Conservation (phyloP, 768 basidiomycete genomes). For the Boletus huronensis region DNA sequence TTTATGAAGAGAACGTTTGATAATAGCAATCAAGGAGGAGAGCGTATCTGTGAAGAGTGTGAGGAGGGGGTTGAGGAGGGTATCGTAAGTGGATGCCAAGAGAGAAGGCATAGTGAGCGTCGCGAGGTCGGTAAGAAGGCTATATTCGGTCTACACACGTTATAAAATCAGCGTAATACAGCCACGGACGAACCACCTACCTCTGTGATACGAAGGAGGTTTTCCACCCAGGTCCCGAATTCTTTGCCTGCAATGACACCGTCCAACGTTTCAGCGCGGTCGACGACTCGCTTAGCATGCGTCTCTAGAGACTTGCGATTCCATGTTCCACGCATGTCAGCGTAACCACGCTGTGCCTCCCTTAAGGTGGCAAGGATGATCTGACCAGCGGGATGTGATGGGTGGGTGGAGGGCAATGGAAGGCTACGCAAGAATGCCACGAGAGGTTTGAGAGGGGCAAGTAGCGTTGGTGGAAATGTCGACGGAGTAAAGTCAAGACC, state of each 20-base stretch:
- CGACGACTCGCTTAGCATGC: conserved; percentile 65
- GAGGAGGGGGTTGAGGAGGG: conserved; percentile 63
- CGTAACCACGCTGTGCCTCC: conserved; percentile 80
- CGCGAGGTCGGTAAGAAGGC: conserved; percentile 57
- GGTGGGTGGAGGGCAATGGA: conserved; percentile 75
- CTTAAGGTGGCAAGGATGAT: conserved; percentile 61
- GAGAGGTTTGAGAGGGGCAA: conserved; percentile 56
- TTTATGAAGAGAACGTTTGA: conserved; percentile 75
- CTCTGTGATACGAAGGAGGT: conserved; percentile 63
- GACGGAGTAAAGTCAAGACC: conserved; percentile 52
- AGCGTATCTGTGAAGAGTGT: conserved; percentile 64
- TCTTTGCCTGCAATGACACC: conserved; percentile 64
- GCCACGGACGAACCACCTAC: conserved; percentile 33
- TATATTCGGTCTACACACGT: conserved; percentile 58
- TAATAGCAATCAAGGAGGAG: conserved; percentile 56
- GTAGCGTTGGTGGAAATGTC: conserved; percentile 53
- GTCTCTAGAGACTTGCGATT: conserved; percentile 68
- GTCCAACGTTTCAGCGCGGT: conserved; percentile 67
- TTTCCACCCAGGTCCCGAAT: conserved; percentile 67
- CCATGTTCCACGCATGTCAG: conserved; percentile 85
- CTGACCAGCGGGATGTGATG: conserved; percentile 73
- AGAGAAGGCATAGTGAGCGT: conserved; percentile 51
- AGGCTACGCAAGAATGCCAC: conserved; percentile 67
- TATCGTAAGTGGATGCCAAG: conserved; percentile 55
- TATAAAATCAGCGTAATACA: not conserved